Evolutionary conservation across 2,329 filamentous ascomycete species (phyloP).

Genomic region (Fusarium euwallaceae): DNA sequence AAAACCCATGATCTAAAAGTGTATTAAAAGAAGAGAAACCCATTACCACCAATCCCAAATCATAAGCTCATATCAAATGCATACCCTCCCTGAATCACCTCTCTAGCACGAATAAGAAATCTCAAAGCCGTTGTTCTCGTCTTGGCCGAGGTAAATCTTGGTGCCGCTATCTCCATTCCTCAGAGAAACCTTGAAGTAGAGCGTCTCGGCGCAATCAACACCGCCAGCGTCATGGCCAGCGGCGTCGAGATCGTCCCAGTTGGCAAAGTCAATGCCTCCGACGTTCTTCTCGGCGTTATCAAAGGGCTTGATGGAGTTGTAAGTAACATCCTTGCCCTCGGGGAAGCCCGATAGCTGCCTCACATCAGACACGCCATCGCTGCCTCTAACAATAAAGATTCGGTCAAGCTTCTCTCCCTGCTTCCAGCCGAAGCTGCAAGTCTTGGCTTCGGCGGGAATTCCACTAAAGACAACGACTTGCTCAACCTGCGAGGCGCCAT

Average conservation of each 20-base stretch:
- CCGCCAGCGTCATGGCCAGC: slow-evolving; percentile 37
- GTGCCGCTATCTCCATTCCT: slow-evolving; percentile 38
- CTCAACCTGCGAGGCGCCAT: slow-evolving; percentile 43
- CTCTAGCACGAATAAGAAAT: background rate
- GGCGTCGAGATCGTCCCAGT: slow-evolving; percentile 42
- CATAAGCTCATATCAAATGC: background rate
- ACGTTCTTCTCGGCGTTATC: slow-evolving; percentile 24
- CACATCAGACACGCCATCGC: slow-evolving; percentile 41
- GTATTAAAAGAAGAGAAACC: background rate
- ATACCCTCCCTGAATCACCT: background rate
- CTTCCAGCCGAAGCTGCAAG: slow-evolving; percentile 48
- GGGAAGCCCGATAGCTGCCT: slow-evolving; percentile 46
- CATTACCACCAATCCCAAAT: background rate
- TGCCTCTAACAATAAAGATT: slow-evolving; percentile 52
- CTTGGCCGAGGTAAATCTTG: slow-evolving; percentile 48
- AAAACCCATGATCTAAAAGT: background rate
- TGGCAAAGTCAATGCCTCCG: slow-evolving; percentile 47
- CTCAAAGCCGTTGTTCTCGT: slow-evolving; percentile 44
- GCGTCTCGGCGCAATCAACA: slow-evolving; percentile 44
- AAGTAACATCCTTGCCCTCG: slow-evolving; percentile 33
- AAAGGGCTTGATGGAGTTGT: slow-evolving; percentile 42
- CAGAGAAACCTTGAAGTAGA: slow-evolving; percentile 46
- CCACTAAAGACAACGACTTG: slow-evolving; percentile 51
- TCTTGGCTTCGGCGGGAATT: slow-evolving; percentile 46
- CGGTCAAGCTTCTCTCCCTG: slow-evolving; percentile 54